These are phyloP conservation scores for Beauveria brongniartii DNA, from an alignment of 2,329 filamentous ascomycete genomes.

Conservation along the genomic window DNA sequence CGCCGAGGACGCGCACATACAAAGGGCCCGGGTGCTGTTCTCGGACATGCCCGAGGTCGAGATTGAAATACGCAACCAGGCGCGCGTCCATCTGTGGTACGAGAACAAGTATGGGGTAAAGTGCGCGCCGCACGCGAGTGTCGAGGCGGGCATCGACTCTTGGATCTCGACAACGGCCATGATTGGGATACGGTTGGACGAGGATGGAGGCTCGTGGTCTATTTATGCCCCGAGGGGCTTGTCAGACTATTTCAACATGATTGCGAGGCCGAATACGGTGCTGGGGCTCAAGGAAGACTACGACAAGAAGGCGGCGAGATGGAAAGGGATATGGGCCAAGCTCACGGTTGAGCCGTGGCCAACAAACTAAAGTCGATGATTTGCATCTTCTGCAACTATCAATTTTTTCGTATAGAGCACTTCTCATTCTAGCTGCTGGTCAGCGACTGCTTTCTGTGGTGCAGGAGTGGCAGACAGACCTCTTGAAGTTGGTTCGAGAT, in stretches of 20 bases:
- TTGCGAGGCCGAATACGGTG: slow-evolving; percentile 24
- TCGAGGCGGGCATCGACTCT: slow-evolving; percentile 25
- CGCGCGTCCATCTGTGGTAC: slow-evolving; percentile 31
- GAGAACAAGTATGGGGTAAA: slow-evolving; percentile 22
- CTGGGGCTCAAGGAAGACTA: slow-evolving; percentile 22
- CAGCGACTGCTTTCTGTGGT: too few relatives aligned
- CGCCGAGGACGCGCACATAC: slow-evolving; percentile 27
- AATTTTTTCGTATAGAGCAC: too few relatives aligned
- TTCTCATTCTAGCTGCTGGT: too few relatives aligned
- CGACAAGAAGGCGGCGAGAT: slow-evolving; percentile 23
- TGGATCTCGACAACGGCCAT: slow-evolving; percentile 30
- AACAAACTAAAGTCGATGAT: not conserved
- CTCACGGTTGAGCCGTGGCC: slow-evolving; percentile 22
- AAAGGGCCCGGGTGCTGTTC: slow-evolving; percentile 22
- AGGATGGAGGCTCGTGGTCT: slow-evolving; percentile 20
- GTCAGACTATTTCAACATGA: slow-evolving; percentile 26
- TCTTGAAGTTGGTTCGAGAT: too few relatives aligned
- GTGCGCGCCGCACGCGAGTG: slow-evolving; percentile 22
- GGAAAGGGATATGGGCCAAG: slow-evolving; percentile 23
- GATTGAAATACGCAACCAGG: slow-evolving; percentile 31
- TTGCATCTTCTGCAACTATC: too few relatives aligned
- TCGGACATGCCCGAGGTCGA: slow-evolving; percentile 20
- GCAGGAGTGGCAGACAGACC: too few relatives aligned
- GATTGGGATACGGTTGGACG: slow-evolving; percentile 18
- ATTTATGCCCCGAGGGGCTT: slow-evolving; percentile 28